These are phyloP conservation scores for Penicillium psychrosexuale DNA, from an alignment of 2,329 filamentous ascomycete genomes.

Conservation along the genomic window DNA sequence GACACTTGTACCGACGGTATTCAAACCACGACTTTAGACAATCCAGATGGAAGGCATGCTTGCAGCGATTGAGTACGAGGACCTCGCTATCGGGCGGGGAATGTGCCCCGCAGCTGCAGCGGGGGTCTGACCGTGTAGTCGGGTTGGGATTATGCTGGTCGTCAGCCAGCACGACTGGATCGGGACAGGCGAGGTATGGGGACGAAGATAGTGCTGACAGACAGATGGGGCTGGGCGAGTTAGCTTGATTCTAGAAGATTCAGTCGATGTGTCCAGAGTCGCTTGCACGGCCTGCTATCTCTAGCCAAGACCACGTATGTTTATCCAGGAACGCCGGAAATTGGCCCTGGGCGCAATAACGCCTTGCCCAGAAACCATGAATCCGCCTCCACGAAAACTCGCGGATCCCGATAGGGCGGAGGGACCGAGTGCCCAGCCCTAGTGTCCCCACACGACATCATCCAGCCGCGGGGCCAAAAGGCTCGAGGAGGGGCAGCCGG, in stretches of 20 bases:
- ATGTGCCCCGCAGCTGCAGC: constrained; percentile 4
- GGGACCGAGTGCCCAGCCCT: constrained; percentile 5
- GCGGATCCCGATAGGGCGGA: constrained; percentile 3
- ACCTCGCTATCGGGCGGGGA: constrained; percentile 8
- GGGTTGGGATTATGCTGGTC: constrained; percentile 5
- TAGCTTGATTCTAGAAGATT: constrained; percentile 11
- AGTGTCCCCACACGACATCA: constrained; percentile 9
- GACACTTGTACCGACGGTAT: constrained; percentile 29
- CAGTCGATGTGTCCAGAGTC: neutral
- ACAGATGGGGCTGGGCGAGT: constrained; percentile 28
- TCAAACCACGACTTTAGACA: constrained; percentile 33
- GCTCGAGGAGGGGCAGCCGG: neutral
- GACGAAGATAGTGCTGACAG: constrained; percentile 26
- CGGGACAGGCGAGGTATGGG: constrained; percentile 19
- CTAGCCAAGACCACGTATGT: neutral
- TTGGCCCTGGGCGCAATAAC: constrained; percentile 1
- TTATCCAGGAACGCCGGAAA: neutral
- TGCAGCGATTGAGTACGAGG: constrained; percentile 29
- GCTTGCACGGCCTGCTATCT: neutral
- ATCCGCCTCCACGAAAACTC: neutral
- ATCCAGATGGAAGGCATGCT: constrained; percentile 29
- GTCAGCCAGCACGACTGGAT: constrained; percentile 17
- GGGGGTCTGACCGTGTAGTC: neutral
- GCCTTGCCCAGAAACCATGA: constrained; percentile 1
- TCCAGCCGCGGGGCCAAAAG: constrained; percentile 17